Percentiles rank a stretch among this genome's conserved stretches.
These are phyloP conservation scores for Coemansia sp. DNA, from an alignment of 371 early-diverging fungal genomes.

Conservation along the genomic window DNA sequence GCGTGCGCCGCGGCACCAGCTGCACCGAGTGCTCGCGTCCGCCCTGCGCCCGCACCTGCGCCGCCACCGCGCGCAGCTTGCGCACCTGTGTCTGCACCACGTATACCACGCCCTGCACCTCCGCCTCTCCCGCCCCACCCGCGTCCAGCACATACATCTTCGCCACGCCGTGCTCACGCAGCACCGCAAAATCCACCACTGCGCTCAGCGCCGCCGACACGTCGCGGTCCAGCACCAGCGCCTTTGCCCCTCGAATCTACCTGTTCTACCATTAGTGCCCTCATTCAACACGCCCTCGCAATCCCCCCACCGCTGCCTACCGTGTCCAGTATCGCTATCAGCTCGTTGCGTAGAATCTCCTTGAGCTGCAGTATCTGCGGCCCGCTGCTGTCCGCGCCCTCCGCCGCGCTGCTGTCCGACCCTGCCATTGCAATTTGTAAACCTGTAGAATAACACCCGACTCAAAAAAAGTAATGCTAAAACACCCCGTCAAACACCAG, in stretches of 20 bases:
- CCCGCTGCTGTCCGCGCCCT: constrained; percentile 9
- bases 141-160: constrained; percentile 82
- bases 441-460: not conserved
- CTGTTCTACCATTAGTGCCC: not conserved
- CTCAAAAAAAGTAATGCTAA: constrained; percentile 3
- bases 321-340: constrained; percentile 45
- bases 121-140: constrained; percentile 62
- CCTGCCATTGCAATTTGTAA: constrained; percentile 12
- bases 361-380: constrained; percentile 31
- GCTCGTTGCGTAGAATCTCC: constrained; percentile 43
- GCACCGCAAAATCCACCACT: constrained; percentile 78
- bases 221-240: constrained; percentile 81
- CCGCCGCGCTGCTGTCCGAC: constrained; percentile 13
- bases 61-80: constrained; percentile 81
- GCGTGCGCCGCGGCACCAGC: constrained; percentile 85
- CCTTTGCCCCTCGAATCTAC: constrained; percentile 84
- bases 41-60: constrained; percentile 52
- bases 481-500: constrained; percentile 41
- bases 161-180: constrained; percentile 95
- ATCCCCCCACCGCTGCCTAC: constrained; percentile 13
- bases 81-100: constrained; percentile 75
- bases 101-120: constrained; percentile 69
- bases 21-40: constrained; percentile 66
- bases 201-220: constrained; percentile 82
- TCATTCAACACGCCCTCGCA: not conserved